Evolutionary conservation across 805 yeast species (phyloP).

Genomic region (Scheffersomyces amazonensis): DNA sequence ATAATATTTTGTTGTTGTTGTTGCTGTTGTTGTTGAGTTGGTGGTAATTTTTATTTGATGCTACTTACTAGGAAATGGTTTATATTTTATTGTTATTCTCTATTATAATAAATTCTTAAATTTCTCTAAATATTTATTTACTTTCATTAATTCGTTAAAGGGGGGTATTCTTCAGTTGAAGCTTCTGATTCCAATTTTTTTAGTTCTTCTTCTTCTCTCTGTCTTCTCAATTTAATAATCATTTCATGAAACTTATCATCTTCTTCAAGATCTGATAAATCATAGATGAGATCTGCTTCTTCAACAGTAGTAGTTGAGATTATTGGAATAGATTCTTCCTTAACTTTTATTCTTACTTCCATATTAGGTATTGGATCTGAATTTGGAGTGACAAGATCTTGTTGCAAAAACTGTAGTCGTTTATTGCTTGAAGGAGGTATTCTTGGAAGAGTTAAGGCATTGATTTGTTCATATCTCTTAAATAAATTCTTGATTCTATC

Average conservation of each 20-base stretch:
- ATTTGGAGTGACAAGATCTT: neutral
- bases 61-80: too few species aligned
- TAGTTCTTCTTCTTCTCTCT: neutral
- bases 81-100: too few species aligned
- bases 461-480: neutral
- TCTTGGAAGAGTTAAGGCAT: too few species aligned
- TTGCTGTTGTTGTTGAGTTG: too few species aligned
- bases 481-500: neutral
- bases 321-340: neutral
- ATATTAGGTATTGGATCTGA: neutral
- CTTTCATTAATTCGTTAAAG: too few species aligned
- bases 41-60: too few species aligned
- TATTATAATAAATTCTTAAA: too few species aligned
- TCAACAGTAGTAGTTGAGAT: constrained; percentile 4
- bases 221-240: constrained; percentile 4
- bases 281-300: constrained; percentile 16
- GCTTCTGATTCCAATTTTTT: neutral
- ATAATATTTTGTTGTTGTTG: too few species aligned
- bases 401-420: neutral
- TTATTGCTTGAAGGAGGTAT: neutral
- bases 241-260: constrained; percentile 13
- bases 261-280: constrained; percentile 20
- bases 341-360: neutral
- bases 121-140: too few species aligned
- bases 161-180: too few species aligned